These are phyloP conservation scores for Tritrichomonas foetus DNA, from an alignment of 208 protist genomes.

Conservation along the genomic window DNA sequence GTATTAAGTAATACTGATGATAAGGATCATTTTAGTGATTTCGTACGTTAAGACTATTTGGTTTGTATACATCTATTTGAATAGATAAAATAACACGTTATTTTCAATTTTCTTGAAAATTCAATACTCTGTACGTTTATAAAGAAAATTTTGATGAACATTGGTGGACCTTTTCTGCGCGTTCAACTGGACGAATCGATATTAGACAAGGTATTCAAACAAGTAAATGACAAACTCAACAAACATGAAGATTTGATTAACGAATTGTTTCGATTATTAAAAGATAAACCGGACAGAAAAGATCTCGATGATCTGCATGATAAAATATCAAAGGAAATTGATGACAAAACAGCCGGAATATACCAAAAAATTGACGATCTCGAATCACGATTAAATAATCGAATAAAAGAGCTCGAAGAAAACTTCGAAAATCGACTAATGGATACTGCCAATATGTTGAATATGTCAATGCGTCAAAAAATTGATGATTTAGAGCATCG, in stretches of 20 bases:
- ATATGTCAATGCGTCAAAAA: background rate
- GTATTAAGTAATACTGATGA: too few species aligned
- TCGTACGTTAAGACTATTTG: too few species aligned
- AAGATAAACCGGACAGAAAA: background rate
- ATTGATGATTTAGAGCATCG: background rate
- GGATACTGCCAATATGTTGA: conserved; percentile 21
- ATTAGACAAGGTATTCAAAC: background rate
- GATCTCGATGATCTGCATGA: background rate
- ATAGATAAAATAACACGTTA: too few species aligned
- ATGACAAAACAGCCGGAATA: background rate
- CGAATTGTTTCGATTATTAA: background rate
- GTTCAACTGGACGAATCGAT: background rate
- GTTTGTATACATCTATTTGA: too few species aligned
- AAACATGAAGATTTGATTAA: conserved; percentile 35
- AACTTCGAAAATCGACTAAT: background rate
- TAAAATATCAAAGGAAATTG: background rate
- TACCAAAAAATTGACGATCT: background rate
- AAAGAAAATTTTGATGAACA: too few species aligned
- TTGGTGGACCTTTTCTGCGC: background rate
- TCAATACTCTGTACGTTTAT: too few species aligned
- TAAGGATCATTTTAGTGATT: too few species aligned
- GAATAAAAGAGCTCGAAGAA: conserved; percentile 18
- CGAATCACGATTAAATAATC: background rate
- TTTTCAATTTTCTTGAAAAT: too few species aligned
- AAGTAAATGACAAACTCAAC: background rate